A percentile compares a stretch with the other conserved stretches of the same genome.
Evolutionary conservation across 192 early-diverging fungal species (phyloP).

Genomic region (Backusella parvicylindrica): DNA sequence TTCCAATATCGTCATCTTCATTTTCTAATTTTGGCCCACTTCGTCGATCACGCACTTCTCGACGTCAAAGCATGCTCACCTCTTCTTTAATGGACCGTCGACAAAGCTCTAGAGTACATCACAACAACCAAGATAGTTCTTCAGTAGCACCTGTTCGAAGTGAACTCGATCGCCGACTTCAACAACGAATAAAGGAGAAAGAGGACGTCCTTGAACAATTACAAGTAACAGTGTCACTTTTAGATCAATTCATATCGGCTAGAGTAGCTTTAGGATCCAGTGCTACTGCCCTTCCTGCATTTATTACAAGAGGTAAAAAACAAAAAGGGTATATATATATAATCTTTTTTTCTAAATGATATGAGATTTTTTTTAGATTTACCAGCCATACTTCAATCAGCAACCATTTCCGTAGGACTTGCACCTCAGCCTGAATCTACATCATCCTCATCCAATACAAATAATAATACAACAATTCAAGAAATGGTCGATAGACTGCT

Average conservation of each 20-base stretch:
- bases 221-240: slow-evolving; percentile 13
- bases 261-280: slow-evolving; percentile 5
- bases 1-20: not conserved
- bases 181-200: slow-evolving; percentile 11
- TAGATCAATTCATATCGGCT: slow-evolving; percentile 19
- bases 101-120: not conserved
- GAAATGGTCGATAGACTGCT: slow-evolving; percentile 12
- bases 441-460: not conserved
- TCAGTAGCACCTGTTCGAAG: not conserved
- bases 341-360: too few relatives aligned
- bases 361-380: too few relatives aligned
- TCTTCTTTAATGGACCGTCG: not conserved
- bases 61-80: slow-evolving; percentile 12
- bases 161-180: slow-evolving; percentile 14
- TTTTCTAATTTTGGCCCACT: not conserved
- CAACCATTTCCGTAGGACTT: not conserved
- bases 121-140: not conserved
- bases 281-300: not conserved
- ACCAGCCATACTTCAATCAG: slow-evolving; percentile 11
- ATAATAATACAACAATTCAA: slow-evolving; percentile 4
- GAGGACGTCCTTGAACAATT: slow-evolving; percentile 18
- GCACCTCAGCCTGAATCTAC: not conserved
- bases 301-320: slow-evolving; percentile 19
- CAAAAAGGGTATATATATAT: too few relatives aligned
- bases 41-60: not conserved